Percentiles rank a stretch among this genome's conserved stretches.
Conservation (phyloP, 2,329 filamentous ascomycete genomes). For the Fusarium cyanostomum region DNA sequence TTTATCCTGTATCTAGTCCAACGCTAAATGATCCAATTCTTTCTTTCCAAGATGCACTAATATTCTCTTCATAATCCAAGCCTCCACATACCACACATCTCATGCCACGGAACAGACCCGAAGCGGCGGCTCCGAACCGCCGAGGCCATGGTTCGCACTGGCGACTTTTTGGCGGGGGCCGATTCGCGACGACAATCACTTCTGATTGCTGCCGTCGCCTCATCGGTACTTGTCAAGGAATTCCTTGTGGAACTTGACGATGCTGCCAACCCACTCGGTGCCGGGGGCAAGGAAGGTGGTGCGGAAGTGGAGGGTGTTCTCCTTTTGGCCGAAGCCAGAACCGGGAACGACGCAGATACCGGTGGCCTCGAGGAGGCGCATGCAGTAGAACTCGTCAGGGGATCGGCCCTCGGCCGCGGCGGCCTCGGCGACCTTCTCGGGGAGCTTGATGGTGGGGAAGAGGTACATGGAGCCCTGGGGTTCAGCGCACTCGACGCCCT, state of each 20-base stretch:
- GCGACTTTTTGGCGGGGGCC: neutral
- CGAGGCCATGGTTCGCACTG: constrained; percentile 14
- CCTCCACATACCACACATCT: constrained; percentile 11
- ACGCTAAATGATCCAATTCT: constrained; percentile 30
- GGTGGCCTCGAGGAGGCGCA: constrained; percentile 89
- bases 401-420: constrained; percentile 77
- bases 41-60: neutral
- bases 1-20: constrained; percentile 27
- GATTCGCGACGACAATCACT: neutral
- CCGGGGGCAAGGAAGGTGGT: constrained; percentile 97
- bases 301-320: constrained; percentile 90
- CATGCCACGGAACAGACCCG: constrained; percentile 2
- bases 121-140: constrained; percentile 13
- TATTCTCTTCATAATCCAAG: neutral
- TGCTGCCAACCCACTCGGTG: constrained; percentile 90
- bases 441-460: constrained; percentile 90
- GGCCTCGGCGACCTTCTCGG: constrained; percentile 78
- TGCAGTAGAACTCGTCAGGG: constrained; percentile 93
- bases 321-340: constrained; percentile 92
- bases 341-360: constrained; percentile 95
- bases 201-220: constrained; percentile 8
- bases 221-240: constrained; percentile 85
- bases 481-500: constrained; percentile 88
- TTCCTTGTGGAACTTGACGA: constrained; percentile 88
- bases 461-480: constrained; percentile 99